These are phyloP conservation scores for Scheffersomyces amazonensis DNA, from an alignment of 805 yeast species.

Conservation along the genomic window DNA sequence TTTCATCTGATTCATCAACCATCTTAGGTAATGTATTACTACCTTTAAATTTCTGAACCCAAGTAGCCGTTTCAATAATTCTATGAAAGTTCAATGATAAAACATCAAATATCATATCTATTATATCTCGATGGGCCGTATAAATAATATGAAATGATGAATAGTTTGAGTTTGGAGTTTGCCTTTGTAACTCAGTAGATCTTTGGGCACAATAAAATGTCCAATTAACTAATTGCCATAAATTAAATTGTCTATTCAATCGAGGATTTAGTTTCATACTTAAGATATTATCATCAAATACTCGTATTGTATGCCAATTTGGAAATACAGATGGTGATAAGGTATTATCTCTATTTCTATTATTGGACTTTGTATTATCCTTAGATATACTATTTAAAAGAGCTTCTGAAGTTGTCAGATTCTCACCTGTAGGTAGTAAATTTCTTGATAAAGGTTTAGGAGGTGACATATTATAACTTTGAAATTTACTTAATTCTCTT, in stretches of 20 bases:
- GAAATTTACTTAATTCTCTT: slow-evolving; percentile 15
- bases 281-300: slow-evolving; percentile 32
- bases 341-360: not conserved
- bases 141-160: slow-evolving; percentile 23
- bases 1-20: slow-evolving; percentile 1
- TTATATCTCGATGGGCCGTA: slow-evolving; percentile 15
- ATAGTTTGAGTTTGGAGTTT: slow-evolving; percentile 13
- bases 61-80: too few species aligned
- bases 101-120: slow-evolving; percentile 19
- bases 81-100: slow-evolving; percentile 14
- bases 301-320: not conserved
- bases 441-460: not conserved
- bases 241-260: slow-evolving; percentile 13
- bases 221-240: slow-evolving; percentile 36
- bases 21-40: not conserved
- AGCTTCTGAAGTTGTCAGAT: not conserved
- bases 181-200: slow-evolving; percentile 16
- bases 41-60: not conserved
- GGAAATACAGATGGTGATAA: not conserved
- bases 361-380: not conserved
- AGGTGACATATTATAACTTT: slow-evolving; percentile 11
- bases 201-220: slow-evolving; percentile 32
- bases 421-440: not conserved
- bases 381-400: slow-evolving; percentile 15
- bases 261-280: slow-evolving; percentile 20